These are phyloP conservation scores for Chaetomium sp. DNA, from an alignment of 2,329 filamentous ascomycete species.

Conservation along the genomic window DNA sequence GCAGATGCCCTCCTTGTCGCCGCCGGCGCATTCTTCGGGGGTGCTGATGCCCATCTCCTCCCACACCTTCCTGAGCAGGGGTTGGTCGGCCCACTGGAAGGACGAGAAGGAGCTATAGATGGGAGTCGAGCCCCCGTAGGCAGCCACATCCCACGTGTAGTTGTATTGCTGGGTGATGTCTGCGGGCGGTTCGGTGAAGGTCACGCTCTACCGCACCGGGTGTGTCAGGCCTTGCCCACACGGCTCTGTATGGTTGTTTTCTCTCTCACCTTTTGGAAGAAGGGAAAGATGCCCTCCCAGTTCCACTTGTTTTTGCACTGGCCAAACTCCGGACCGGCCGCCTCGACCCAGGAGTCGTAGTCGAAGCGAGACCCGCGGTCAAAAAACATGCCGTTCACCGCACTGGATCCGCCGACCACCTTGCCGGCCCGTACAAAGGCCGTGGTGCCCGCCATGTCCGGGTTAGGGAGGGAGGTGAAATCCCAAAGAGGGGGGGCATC, in stretches of 20 bases:
- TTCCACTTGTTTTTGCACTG: conserved; percentile 38
- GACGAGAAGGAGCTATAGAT: conserved; percentile 40
- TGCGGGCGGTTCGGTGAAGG: conserved; percentile 38
- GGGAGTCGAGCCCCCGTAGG: conserved; percentile 39
- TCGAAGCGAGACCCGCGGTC: conserved; percentile 43
- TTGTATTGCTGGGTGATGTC: conserved; percentile 26
- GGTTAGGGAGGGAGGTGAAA: conserved; percentile 23
- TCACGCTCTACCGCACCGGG: conserved; percentile 35
- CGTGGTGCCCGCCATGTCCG: conserved; percentile 35
- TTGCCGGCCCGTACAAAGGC: conserved; percentile 40
- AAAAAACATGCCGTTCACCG: conserved; percentile 45
- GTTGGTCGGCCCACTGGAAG: conserved; percentile 40
- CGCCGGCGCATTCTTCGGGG: conserved; percentile 36
- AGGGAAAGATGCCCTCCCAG: conserved; percentile 42
- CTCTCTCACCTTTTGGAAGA: conserved; percentile 41
- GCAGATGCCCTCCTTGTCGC: conserved; percentile 40
- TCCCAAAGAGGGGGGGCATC: conserved; percentile 15
- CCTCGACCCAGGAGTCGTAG: conserved; percentile 42
- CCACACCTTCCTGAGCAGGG: conserved; percentile 28
- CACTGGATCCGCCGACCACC: conserved; percentile 43
- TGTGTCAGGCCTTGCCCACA: not conserved
- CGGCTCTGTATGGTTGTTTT: not conserved
- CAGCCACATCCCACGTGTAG: conserved; percentile 33
- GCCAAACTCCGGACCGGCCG: conserved; percentile 19
- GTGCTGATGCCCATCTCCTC: conserved; percentile 36